phyloP scores from a whole-genome alignment of 2,329 filamentous ascomycete species.

The Ophiostoma quercus region DNA sequence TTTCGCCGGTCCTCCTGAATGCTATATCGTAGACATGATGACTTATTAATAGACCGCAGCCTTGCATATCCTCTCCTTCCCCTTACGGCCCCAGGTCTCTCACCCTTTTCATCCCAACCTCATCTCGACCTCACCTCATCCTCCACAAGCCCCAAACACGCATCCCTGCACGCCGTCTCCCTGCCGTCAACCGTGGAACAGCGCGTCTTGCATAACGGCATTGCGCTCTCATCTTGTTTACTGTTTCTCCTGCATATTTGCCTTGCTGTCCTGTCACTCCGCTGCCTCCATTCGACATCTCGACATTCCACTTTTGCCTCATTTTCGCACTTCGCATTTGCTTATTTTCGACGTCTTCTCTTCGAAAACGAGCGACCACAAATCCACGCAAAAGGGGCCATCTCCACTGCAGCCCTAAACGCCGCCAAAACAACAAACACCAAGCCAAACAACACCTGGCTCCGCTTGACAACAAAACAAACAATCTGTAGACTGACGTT shows the following conservation, averaged over 20 bases:
- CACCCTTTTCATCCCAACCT: not conserved
- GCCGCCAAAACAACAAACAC: not conserved
- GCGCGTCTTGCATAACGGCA: not conserved
- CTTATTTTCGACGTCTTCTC: not conserved
- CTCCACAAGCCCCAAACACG: not conserved
- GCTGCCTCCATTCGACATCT: not conserved
- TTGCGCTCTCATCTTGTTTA: not conserved
- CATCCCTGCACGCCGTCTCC: not conserved
- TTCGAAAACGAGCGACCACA: not conserved
- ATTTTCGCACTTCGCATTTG: not conserved
- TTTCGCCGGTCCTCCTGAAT: not conserved
- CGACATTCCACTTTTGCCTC: constrained; percentile 18
- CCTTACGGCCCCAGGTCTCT: not conserved
- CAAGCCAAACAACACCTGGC: not conserved
- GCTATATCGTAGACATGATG: not conserved
- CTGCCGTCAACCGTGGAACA: not conserved
- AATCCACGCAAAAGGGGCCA: constrained; percentile 8
- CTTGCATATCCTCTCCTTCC: not conserved
- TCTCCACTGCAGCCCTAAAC: constrained; percentile 8
- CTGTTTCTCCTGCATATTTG: not conserved
- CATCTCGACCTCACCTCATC: not conserved
- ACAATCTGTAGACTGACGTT: not conserved
- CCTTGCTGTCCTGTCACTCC: not conserved
- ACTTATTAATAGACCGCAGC: not conserved
- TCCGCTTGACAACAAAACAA: not conserved